Evolutionary conservation across 2,329 filamentous ascomycete genomes (phyloP), one percentile per base, ranked within the genome.

Genomic region (Verticillium isaacii): DNA sequence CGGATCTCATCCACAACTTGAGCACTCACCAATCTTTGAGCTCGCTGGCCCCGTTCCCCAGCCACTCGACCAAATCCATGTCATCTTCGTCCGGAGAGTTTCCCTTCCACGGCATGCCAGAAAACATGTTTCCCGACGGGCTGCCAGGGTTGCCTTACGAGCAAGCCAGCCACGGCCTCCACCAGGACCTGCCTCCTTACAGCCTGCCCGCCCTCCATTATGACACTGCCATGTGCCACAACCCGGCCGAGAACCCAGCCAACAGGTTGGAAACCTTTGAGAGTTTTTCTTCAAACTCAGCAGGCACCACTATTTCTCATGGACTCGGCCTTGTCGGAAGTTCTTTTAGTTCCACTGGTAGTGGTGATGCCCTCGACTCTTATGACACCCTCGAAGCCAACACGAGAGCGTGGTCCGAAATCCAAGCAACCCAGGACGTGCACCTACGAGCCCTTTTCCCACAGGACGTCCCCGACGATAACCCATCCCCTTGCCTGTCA

Each of bases 231-330:
- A 52, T 14, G n/a, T 25, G 23, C 45, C n/a, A 52, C 12, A 9
- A 25, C 45, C 11, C 19, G 45, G 45, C 19, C 2, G 45, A 52
- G n/a, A 52, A 12, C n/a, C 8, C 45, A 19, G 19, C 6, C 19
- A 25, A 19, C 45, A 9, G 23, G 4, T 19, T 52, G n/a, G 45
- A 25, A 5, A 60, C 56, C 17, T 65, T 61, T 29, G 64, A 60
- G 14, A 65, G 64, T 52, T 65, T 66, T 41, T 65, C 64, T 36
- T 64, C 61, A 19, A 59, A 15, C n/a, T 56, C 55, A 4, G 32
- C 3, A 36, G 29, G 17, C 17, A 32, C 55, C 15, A 34, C 2
- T 25, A 23, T 25, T 19, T 52, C 45, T 14, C 45, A 52, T 12
- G 45, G n/a, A 12, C 12, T 52, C 23, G 45, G 19, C 19, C 15